Evolutionary conservation across 2,329 filamentous ascomycete species (phyloP), one percentile per base, ranked within the genome.

Genomic region (Diaporthe ampelina): DNA sequence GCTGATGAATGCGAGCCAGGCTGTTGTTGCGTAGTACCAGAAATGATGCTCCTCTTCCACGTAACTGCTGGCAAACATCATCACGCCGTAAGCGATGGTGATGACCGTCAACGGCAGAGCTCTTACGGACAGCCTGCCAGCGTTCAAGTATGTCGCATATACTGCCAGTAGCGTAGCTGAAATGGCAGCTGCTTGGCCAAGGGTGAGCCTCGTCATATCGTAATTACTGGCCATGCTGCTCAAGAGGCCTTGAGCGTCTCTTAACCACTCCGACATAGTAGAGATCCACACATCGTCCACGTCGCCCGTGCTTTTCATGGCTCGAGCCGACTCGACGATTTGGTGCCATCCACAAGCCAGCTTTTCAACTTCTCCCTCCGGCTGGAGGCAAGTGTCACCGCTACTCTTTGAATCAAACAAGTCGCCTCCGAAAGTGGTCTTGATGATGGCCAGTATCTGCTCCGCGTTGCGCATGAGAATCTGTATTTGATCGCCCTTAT

Each of bases 1-100:
- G 43, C 86, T 86, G 17, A 93, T 83, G 40, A 87, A 85, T 1
- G 86, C 83, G 43, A 93, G 80, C 94, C 94, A 97, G 9, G 91
- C 89, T 0, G 93, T 92, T 0, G 93, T 90, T 1, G 91, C 84
- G 95, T 96, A 98, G 84, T 99, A 98, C 97, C 97, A 99, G 81
- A 98, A 98, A 78, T 98, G 95, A 67, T 99, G 97, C 82, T 99
- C 97, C 84, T 99, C 97, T 83, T 99, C 97, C 2, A 99, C 95
- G 82, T 97, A 99, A 80, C 95, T 98, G 81, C 94, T 98, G 13
- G 95, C 96, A 84, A 98, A 98, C 95, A 98, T 98, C 91, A 98
- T 97, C 50, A 91, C 82, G 1, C 92, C 91, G 80, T 98, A 98
- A 0, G 89, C 82, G 0, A 92, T 63, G 0, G 89, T 89, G 40